Evolutionary conservation across 2,329 filamentous ascomycete species (phyloP).

Genomic region (Pseudohalonectria lignicola): DNA sequence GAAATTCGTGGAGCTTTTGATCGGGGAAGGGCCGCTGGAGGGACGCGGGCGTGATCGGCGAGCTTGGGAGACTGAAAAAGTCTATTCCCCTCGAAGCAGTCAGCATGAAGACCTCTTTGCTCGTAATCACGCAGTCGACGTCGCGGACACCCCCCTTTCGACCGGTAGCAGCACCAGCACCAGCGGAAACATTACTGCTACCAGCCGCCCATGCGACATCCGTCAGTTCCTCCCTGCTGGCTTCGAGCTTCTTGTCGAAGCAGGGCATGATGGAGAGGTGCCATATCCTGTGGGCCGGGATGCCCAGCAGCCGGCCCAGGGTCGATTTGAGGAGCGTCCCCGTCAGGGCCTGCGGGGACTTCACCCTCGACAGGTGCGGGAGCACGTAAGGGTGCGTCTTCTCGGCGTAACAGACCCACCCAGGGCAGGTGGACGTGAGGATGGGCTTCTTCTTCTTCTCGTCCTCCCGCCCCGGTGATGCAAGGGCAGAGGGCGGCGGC

Average conservation of each 20-base stretch:
- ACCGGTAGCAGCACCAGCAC: too few species aligned
- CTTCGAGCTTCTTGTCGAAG: slow-evolving; percentile 98
- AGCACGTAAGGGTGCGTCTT: slow-evolving; percentile 94
- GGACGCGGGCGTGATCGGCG: slow-evolving; percentile 20
- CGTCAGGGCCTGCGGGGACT: slow-evolving; percentile 86
- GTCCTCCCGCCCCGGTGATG: slow-evolving; percentile 1
- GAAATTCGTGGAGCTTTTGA: slow-evolving; percentile 53
- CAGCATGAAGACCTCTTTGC: slow-evolving; percentile 85
- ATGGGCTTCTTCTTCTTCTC: slow-evolving; percentile 31
- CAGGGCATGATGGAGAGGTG: slow-evolving; percentile 96
- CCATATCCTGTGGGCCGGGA: slow-evolving; percentile 76
- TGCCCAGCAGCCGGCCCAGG: slow-evolving; percentile 59
- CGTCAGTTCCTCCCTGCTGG: slow-evolving; percentile 84
- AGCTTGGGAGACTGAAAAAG: slow-evolving; percentile 59
- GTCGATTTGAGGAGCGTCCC: slow-evolving; percentile 86
- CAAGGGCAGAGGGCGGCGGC: slow-evolving; percentile 4
- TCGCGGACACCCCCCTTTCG: slow-evolving; percentile 66
- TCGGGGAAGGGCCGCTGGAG: slow-evolving; percentile 58
- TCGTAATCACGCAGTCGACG: slow-evolving; percentile 96
- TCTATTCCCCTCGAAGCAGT: slow-evolving; percentile 69
- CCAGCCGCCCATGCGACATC: slow-evolving; percentile 59
- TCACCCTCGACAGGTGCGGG: slow-evolving; percentile 80
- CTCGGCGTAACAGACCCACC: slow-evolving; percentile 98
- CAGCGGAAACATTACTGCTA: too few species aligned
- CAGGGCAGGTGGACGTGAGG: slow-evolving; percentile 83